Conservation (phyloP, 345 rosid genomes). For the Melastoma malabathricum region DNA sequence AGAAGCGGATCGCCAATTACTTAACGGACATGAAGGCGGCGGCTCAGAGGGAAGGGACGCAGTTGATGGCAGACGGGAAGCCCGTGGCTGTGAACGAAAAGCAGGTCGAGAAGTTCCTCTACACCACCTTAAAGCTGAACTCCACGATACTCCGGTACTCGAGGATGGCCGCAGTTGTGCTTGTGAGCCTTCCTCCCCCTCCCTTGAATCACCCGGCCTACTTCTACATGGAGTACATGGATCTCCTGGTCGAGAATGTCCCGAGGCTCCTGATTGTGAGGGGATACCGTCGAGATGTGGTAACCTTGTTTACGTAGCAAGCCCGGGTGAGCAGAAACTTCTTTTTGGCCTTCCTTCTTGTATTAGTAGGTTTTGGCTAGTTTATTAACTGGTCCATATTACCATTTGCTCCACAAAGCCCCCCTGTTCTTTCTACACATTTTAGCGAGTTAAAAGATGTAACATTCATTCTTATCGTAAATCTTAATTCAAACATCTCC, state of each 20-base stretch:
- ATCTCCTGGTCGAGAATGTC: constrained; percentile 86
- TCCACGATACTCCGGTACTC: constrained; percentile 65
- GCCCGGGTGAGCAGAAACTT: constrained; percentile 6
- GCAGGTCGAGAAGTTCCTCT: constrained; percentile 70
- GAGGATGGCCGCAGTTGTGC: constrained; percentile 89
- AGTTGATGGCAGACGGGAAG: constrained; percentile 68
- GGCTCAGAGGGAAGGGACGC: constrained; percentile 26
- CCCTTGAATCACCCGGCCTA: constrained; percentile 73
- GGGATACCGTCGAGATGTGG: constrained; percentile 97
- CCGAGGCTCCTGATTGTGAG: constrained; percentile 91
- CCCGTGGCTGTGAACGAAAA: constrained; percentile 65
- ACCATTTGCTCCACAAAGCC: not conserved
- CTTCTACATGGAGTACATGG: constrained; percentile 99
- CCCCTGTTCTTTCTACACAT: not conserved
- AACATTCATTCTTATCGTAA: constrained; percentile 1
- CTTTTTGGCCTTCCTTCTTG: not conserved
- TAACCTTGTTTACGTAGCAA: constrained; percentile 80
- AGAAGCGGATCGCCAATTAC: constrained; percentile 50
- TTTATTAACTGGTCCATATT: not conserved
- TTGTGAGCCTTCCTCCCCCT: constrained; percentile 72
- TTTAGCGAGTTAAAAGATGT: constrained; percentile 8
- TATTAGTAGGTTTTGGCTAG: not conserved
- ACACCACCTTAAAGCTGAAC: constrained; percentile 72
- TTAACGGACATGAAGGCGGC: constrained; percentile 49
- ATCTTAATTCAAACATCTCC: too few species aligned